Evolutionary conservation across 2,329 filamentous ascomycete species (phyloP), one percentile per base, ranked within the genome.

Genomic region (Metarhizium rileyi): DNA sequence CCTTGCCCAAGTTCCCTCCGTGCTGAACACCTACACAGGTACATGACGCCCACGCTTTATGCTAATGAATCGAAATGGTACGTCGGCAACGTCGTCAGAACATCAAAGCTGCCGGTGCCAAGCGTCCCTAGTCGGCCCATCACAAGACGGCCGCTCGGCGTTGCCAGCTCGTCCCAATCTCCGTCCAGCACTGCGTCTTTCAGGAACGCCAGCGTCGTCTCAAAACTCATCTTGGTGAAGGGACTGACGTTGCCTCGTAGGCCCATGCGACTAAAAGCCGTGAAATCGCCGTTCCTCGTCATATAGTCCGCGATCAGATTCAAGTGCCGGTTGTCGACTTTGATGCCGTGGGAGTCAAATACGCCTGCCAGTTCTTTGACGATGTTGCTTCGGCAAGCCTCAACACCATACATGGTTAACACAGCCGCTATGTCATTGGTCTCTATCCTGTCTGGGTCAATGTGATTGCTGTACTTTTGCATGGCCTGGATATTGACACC

Each of bases 211-310:
- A 97, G 79, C 2, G 93, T 98, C 4, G 93, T 98, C 77, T 98
- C 93, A 71, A 97, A 98, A 66, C 88, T 95, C 91, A 97, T 97
- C 77, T 97, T 97, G 70, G 93, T 91, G 59, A 98, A 91, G 0
- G 93, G 90, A 57, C 84, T 90, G 26, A 91, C 84, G 61, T 88
- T 90, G 56, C 87, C 83, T 63, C 82, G 83, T 53, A 98, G 74
- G 1, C 91, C 93, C 63, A 87, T 94, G 45, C 93, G 86, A 69
- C 88, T 95, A 72, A 98, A 98, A 1, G 93, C 84, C 44, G 83
- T 86, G 71, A 94, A 98, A 2, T 81, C 83, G 56, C 93, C 93
- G 52, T 83, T 84, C 48, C 91, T 80, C n/a, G 93, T 98, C 93
- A 98, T 98, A 66, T 89, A 89, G 66, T 98, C 93, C 44, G 87